phyloP scores from a whole-genome alignment of 345 rosid genomes.

The Lenwebbia sp. region DNA sequence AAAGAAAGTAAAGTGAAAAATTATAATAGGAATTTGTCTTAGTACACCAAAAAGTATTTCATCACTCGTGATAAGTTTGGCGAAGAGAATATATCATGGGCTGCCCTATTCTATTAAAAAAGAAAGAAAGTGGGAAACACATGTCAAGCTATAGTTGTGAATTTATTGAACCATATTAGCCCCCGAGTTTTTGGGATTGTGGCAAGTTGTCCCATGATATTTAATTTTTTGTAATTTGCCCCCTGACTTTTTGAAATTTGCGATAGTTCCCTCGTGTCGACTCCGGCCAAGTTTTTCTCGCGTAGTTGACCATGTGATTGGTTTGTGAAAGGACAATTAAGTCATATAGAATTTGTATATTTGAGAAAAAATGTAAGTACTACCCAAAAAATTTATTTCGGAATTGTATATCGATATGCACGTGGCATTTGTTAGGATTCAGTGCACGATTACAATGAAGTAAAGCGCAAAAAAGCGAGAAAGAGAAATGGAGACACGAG shows the following conservation, averaged over 20 bases:
- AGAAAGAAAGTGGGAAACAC: background rate
- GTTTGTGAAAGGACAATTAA: background rate
- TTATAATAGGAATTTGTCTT: background rate
- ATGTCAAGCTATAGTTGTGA: background rate
- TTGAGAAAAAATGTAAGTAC: background rate
- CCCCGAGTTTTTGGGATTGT: background rate
- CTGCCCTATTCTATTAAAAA: background rate
- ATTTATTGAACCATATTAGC: background rate
- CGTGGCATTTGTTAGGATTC: no score
- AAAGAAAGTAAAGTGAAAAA: background rate
- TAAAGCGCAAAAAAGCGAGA: no score
- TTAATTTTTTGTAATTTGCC: background rate
- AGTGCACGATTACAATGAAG: no score
- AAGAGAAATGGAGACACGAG: no score
- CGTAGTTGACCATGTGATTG: background rate
- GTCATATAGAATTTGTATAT: background rate
- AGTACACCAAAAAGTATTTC: background rate
- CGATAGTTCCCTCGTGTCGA: fast-evolving
- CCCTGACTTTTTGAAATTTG: background rate
- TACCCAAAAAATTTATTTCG: background rate
- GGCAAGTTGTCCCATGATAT: background rate
- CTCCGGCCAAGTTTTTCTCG: background rate
- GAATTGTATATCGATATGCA: background rate
- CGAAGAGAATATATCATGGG: background rate
- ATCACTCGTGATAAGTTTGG: background rate